Percentiles rank a stretch among this genome's conserved stretches.
Conservation (phyloP, 495 filamentous ascomycete genomes). For the Xylaria bambusicola region DNA sequence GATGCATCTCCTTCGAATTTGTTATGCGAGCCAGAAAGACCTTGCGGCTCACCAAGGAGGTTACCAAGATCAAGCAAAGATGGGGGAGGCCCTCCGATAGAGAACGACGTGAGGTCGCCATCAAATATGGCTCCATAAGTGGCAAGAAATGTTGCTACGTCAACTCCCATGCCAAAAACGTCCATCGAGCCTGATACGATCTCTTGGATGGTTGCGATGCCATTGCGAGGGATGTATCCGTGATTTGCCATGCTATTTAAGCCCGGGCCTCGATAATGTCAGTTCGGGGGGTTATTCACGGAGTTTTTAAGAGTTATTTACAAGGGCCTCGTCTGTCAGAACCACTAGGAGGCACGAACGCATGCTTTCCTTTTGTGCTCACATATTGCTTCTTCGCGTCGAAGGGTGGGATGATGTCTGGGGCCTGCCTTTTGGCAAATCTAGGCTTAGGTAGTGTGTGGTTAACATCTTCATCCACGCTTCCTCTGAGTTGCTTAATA, state of each 20-base stretch:
- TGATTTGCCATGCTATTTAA: constrained; percentile 58
- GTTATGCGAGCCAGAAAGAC: constrained; percentile 57
- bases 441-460: neutral
- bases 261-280: constrained; percentile 54
- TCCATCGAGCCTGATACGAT: constrained; percentile 37
- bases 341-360: constrained; percentile 42
- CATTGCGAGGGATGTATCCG: constrained; percentile 56
- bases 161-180: constrained; percentile 54
- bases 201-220: constrained; percentile 41
- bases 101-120: constrained; percentile 37
- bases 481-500: neutral
- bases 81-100: constrained; percentile 8
- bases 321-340: constrained; percentile 5
- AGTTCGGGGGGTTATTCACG: constrained; percentile 18
- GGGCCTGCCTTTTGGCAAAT: constrained; percentile 5
- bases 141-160: constrained; percentile 52
- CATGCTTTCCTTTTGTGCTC: constrained; percentile 38
- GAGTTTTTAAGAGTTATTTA: constrained; percentile 24
- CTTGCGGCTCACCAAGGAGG: constrained; percentile 26
- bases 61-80: constrained; percentile 19
- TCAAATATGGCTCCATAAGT: constrained; percentile 54
- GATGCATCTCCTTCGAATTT: constrained; percentile 60
- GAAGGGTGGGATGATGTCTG: constrained; percentile 9
- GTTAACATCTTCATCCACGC: neutral
- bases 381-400: constrained; percentile 26